Evolutionary conservation across 2,329 filamentous ascomycete genomes (phyloP).

Genomic region (Neoascochyta sp.): DNA sequence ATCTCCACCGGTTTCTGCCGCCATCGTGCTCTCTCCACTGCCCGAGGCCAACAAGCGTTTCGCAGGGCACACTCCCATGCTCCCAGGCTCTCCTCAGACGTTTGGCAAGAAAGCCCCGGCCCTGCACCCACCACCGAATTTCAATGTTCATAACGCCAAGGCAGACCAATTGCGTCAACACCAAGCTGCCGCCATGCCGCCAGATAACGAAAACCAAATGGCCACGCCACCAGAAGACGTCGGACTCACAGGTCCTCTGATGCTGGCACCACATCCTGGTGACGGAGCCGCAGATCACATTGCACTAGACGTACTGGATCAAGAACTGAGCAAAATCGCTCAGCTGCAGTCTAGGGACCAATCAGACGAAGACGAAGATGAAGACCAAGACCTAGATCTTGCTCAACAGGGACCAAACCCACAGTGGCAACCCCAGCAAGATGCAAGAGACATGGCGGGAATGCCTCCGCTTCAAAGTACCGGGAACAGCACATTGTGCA

Average conservation of each 20-base stretch:
- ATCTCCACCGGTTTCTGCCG: slow-evolving; percentile 32
- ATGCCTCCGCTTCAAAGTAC: no score
- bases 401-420: no score
- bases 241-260: slow-evolving; percentile 28
- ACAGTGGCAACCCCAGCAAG: slow-evolving; percentile 6
- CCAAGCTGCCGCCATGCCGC: slow-evolving; percentile 5
- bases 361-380: not conserved
- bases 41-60: slow-evolving; percentile 33
- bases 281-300: slow-evolving; percentile 32
- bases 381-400: no score
- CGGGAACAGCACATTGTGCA: no score
- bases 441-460: no score
- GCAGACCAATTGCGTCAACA: slow-evolving; percentile 6
- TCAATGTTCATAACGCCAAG: slow-evolving; percentile 11
- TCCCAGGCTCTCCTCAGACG: slow-evolving; percentile 9
- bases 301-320: slow-evolving; percentile 24
- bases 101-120: slow-evolving; percentile 11
- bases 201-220: slow-evolving; percentile 9
- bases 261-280: slow-evolving; percentile 30
- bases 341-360: slow-evolving; percentile 10
- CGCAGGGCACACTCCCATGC: slow-evolving; percentile 38
- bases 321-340: slow-evolving; percentile 25
- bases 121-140: slow-evolving; percentile 1
- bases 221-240: slow-evolving; percentile 20
- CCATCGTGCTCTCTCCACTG: slow-evolving; percentile 28